These are phyloP conservation scores for Ochromonas danica DNA, from an alignment of 108 stramenopile species.

Conservation along the genomic window DNA sequence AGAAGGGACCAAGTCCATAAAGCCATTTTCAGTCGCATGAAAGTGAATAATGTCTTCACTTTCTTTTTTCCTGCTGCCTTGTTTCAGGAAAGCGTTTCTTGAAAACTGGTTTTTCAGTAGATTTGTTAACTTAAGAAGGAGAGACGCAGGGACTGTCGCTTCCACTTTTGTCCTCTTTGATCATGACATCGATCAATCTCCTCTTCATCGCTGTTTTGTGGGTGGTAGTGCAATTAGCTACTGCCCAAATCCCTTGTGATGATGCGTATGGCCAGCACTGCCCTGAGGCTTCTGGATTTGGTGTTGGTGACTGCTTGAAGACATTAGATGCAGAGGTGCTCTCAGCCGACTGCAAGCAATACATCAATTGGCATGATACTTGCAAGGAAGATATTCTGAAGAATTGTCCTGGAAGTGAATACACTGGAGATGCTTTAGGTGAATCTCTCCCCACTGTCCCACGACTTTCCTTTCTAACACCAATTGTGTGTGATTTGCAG, in stretches of 20 bases:
- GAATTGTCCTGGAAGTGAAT: not conserved
- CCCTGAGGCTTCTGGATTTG: not conserved
- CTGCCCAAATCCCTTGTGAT: constrained; percentile 1
- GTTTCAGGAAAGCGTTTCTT: too few species aligned
- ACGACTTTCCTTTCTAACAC: too few species aligned
- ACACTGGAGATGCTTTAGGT: constrained; percentile 5
- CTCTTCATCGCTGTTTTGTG: not conserved
- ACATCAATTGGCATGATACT: not conserved
- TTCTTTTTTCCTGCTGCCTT: too few species aligned
- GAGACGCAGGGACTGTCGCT: too few species aligned
- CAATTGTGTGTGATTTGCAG: not conserved
- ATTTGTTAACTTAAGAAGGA: too few species aligned
- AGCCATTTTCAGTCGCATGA: too few species aligned
- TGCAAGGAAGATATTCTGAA: not conserved
- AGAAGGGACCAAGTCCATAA: too few species aligned
- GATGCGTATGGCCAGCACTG: not conserved
- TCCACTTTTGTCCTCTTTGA: too few species aligned
- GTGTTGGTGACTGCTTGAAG: not conserved
- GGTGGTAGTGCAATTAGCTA: not conserved
- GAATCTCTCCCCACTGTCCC: not conserved
- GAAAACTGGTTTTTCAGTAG: too few species aligned
- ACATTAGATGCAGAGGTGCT: not conserved
- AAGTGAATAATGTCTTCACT: too few species aligned
- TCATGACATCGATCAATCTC: too few species aligned
- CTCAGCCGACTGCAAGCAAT: not conserved